Base-by-base conservation (phyloP, 2,329 filamentous ascomycete species). In the Epichloe hybrida region DNA sequence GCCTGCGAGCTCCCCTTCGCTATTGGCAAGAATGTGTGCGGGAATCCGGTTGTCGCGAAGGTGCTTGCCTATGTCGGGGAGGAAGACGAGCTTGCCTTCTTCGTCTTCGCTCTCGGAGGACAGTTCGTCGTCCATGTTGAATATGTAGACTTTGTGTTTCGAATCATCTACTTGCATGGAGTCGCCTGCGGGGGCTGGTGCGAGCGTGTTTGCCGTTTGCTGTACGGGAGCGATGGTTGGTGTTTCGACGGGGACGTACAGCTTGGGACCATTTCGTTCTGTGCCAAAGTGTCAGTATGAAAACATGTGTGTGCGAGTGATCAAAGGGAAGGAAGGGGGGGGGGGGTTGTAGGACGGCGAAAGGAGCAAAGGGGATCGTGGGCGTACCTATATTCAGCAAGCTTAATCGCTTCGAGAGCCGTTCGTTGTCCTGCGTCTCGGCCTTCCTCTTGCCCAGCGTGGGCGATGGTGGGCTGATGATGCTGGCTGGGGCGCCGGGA, bases 71-170 rank as follows among this genome's bases (percentile, higher is more conserved):
- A 97, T 86, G 63, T 94, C 87, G 0, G 88, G 83, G 0, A 95
- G 76, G 70, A 96, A 89, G 62, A 90, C 75, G 45, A 94, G 76
- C 57, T 72, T 76, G 57, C 77, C 76, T 21, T 78, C 72, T 54
- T 76, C 73, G 51, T 54, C 55, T 12, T 66, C 64, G 57, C 58
- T 66, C 53, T 67, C 69, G 7, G 70, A 71, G 13, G 84, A 83
- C 35, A 97, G 77, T 68, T 97, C 91, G 59, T 85, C 85, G 63
- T 95, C 89, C 9, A 98, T 74, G 66, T 94, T 83, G 72, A 90
- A 84, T 59, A 98, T 89, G 73, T 93, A 96, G 53, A 96, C 81
- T 62, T 85, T 87, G 70, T 95, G 76, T 60, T 86, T 86, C 35
- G 86, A 84, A 67, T 95, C 84, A 68, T 97, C 90, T 54, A 97